Evolutionary conservation across 2,329 filamentous ascomycete species (phyloP).

Genomic region (Ophiostoma ips): DNA sequence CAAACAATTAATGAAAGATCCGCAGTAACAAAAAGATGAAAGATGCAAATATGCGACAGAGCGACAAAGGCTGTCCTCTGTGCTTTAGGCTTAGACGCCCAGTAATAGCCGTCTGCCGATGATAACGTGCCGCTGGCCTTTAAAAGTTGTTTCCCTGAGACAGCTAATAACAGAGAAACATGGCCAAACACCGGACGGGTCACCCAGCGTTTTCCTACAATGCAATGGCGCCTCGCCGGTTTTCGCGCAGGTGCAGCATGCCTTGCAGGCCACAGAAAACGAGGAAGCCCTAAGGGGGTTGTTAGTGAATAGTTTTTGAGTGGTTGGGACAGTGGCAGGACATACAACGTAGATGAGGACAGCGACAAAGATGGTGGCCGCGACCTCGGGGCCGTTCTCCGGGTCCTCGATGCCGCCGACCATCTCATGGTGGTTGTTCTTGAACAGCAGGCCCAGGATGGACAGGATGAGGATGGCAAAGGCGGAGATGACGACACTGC

Average conservation of each 20-base stretch:
- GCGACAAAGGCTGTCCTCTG: too few relatives aligned
- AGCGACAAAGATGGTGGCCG: conserved; percentile 72
- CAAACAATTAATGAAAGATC: too few relatives aligned
- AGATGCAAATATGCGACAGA: too few relatives aligned
- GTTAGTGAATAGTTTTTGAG: too few relatives aligned
- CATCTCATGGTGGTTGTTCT: conserved; percentile 67
- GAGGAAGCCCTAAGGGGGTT: conserved; percentile 47
- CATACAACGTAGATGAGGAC: conserved; percentile 66
- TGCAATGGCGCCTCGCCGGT: conserved; percentile 69
- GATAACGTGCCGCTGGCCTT: too few relatives aligned
- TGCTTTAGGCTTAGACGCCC: too few relatives aligned
- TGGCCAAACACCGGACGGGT: too few relatives aligned
- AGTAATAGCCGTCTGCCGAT: too few relatives aligned
- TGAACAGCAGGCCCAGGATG: conserved; percentile 57
- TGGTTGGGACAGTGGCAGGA: too few relatives aligned
- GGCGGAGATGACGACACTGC: conserved; percentile 57
- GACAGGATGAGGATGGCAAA: conserved; percentile 54
- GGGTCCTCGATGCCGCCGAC: conserved; percentile 62
- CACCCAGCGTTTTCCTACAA: neutral
- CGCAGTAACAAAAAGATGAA: too few relatives aligned
- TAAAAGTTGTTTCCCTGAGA: too few relatives aligned
- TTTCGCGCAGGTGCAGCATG: conserved; percentile 70
- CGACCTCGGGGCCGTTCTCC: conserved; percentile 61
- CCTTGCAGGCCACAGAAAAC: conserved; percentile 87
- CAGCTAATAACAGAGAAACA: too few relatives aligned